These are phyloP conservation scores for Hericium rajendrae DNA, from an alignment of 768 basidiomycete genomes.

Conservation along the genomic window DNA sequence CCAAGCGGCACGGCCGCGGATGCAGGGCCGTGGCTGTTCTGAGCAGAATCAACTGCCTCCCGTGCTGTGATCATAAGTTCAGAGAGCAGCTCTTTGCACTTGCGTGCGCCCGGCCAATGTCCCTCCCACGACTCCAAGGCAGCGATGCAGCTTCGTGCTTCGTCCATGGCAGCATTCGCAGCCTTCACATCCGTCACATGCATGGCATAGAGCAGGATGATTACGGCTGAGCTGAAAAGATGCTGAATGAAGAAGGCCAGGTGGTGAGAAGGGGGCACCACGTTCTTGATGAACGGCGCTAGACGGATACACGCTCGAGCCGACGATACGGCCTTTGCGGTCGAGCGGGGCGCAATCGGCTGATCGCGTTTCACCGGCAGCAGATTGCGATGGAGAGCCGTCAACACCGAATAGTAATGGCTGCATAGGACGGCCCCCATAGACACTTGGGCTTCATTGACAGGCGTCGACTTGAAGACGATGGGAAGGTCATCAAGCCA, in stretches of 20 bases:
- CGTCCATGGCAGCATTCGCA: slow-evolving; percentile 69
- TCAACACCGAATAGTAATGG: slow-evolving; percentile 82
- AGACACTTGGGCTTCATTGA: slow-evolving; percentile 71
- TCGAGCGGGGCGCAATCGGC: slow-evolving; percentile 59
- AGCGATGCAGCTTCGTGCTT: slow-evolving; percentile 61
- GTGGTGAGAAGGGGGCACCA: slow-evolving; percentile 79
- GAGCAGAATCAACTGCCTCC: slow-evolving; percentile 44
- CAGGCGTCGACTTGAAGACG: slow-evolving; percentile 64
- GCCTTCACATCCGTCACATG: slow-evolving; percentile 60
- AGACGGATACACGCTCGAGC: slow-evolving; percentile 80
- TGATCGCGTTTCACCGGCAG: slow-evolving; percentile 72
- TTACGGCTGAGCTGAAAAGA: slow-evolving; percentile 81
- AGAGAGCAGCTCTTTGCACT: slow-evolving; percentile 72
- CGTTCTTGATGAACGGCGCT: slow-evolving; percentile 75
- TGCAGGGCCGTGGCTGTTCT: slow-evolving; percentile 13
- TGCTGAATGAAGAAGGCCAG: slow-evolving; percentile 86
- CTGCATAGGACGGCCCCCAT: slow-evolving; percentile 83
- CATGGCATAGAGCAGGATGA: slow-evolving; percentile 80
- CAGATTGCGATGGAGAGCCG: slow-evolving; percentile 82
- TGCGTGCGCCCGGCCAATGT: slow-evolving; percentile 79
- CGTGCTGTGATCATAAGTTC: slow-evolving; percentile 62
- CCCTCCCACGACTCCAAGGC: slow-evolving; percentile 79
- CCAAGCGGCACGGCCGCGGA: slow-evolving; percentile 6
- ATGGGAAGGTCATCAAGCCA: slow-evolving; percentile 78
- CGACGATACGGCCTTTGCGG: slow-evolving; percentile 70